phyloP scores from a whole-genome alignment of 2,329 filamentous ascomycete species.

The Rutstroemia sp. region DNA sequence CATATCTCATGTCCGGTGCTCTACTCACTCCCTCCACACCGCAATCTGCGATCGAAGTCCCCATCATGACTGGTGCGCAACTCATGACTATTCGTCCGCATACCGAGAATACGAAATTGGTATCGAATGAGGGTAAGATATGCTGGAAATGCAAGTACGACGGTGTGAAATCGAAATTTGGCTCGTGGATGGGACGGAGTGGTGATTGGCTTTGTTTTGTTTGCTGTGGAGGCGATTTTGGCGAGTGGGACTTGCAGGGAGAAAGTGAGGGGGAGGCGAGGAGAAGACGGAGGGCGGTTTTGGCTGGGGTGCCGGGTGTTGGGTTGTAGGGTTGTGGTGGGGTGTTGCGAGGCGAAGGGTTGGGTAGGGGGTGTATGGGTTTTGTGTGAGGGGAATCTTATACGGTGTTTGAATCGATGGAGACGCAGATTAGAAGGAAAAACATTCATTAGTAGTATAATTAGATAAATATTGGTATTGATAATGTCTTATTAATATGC shows the following conservation, averaged over 20 bases:
- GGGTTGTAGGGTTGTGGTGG: neutral
- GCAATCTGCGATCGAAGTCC: neutral
- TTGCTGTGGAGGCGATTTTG: slow-evolving; percentile 23
- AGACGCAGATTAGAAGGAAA: no score
- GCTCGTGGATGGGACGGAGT: slow-evolving; percentile 17
- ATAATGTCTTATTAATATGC: no score
- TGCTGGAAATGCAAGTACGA: slow-evolving; percentile 1
- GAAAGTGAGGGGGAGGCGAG: neutral
- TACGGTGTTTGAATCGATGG: no score
- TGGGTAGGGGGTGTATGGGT: no score
- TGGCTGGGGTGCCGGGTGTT: neutral
- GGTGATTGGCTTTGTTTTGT: slow-evolving; percentile 18
- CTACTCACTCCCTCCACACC: neutral
- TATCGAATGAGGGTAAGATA: neutral
- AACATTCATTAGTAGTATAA: no score
- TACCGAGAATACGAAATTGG: neutral
- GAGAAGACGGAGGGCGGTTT: neutral
- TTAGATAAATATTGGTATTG: no score
- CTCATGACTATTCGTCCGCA: neutral
- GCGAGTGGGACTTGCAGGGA: slow-evolving; percentile 7
- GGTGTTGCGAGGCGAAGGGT: neutral
- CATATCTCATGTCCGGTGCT: neutral
- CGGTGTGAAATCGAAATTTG: slow-evolving; percentile 24
- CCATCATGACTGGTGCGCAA: slow-evolving; percentile 2
- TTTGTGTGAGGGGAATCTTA: no score